Evolutionary conservation across 768 basidiomycete genomes (phyloP).

Genomic region (Symmetrospora coprosmae): DNA sequence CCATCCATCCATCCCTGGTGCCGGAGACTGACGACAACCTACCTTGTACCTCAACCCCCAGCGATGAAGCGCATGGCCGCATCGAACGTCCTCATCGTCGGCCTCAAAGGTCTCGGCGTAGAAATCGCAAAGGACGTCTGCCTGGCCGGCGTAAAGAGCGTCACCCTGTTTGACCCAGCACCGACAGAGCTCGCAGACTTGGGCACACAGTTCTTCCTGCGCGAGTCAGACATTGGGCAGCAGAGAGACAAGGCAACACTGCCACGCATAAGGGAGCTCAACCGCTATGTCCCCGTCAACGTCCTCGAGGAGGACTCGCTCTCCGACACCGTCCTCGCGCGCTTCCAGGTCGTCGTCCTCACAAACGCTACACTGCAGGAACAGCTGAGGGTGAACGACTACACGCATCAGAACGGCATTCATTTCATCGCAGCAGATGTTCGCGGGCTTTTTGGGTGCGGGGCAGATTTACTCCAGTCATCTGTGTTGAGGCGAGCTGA

Average conservation of each 20-base stretch:
- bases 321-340: slow-evolving; percentile 62
- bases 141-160: slow-evolving; percentile 92
- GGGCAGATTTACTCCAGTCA: not conserved
- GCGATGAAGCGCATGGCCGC: slow-evolving; percentile 99
- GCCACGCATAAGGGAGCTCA: slow-evolving; percentile 82
- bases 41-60: slow-evolving; percentile 36
- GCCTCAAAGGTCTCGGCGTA: slow-evolving; percentile 77
- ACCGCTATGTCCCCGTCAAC: slow-evolving; percentile 86
- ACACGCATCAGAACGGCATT: slow-evolving; percentile 75
- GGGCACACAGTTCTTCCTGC: slow-evolving; percentile 94
- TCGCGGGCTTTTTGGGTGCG: slow-evolving; percentile 83
- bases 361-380: slow-evolving; percentile 62
- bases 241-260: slow-evolving; percentile 70
- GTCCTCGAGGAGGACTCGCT: slow-evolving; percentile 64
- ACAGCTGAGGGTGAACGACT: slow-evolving; percentile 88
- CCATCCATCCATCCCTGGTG: too few relatives aligned
- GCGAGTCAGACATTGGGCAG: slow-evolving; percentile 71
- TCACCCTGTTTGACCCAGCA: slow-evolving; percentile 87
- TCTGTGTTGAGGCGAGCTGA: too few relatives aligned
- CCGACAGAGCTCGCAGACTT: slow-evolving; percentile 76
- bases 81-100: slow-evolving; percentile 86
- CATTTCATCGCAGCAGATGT: slow-evolving; percentile 85
- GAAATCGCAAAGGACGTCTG: slow-evolving; percentile 96
- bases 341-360: slow-evolving; percentile 85
- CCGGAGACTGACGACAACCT: too few relatives aligned